These are phyloP conservation scores for Lactuca sativa DNA, from an alignment of 129 eudicot genomes.

Conservation along the genomic window DNA sequence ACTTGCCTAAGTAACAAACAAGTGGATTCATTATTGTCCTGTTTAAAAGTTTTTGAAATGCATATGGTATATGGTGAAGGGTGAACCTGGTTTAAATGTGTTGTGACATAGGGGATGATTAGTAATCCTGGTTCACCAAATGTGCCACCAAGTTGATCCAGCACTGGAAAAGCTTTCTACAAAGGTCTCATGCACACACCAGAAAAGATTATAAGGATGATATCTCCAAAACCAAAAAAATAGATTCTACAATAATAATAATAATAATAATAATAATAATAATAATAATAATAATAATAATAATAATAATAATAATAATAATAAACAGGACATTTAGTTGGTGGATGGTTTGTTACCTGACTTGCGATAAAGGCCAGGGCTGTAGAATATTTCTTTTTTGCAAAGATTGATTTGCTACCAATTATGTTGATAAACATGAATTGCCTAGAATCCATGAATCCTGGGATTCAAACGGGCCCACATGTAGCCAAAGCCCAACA, in stretches of 20 bases:
- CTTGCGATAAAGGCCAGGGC: slow-evolving; percentile 75
- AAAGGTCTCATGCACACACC: background rate
- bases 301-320: too few relatives aligned
- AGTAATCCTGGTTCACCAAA: slow-evolving; percentile 82
- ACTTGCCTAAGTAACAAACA: slow-evolving; percentile 72
- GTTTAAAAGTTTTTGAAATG: background rate
- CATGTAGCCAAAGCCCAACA: slow-evolving; percentile 27
- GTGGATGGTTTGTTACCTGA: slow-evolving; percentile 53
- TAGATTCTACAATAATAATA: too few relatives aligned
- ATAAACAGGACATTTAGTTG: background rate
- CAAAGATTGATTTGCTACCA: slow-evolving; percentile 65
- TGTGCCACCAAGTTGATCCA: slow-evolving; percentile 77
- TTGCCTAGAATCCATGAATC: slow-evolving; percentile 57
- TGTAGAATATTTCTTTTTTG: slow-evolving; percentile 53
- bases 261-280: too few relatives aligned
- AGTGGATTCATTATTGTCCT: background rate
- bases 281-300: too few relatives aligned
- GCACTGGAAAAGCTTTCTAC: slow-evolving; percentile 91
- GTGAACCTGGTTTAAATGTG: slow-evolving; percentile 81
- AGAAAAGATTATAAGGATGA: too few relatives aligned
- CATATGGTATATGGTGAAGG: background rate
- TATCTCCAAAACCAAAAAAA: too few relatives aligned
- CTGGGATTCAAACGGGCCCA: slow-evolving; percentile 18
- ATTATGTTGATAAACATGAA: slow-evolving; percentile 66
- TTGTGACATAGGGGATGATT: slow-evolving; percentile 86